Base-by-base conservation (phyloP, 2,329 filamentous ascomycete genomes). In the Simplicillium sp. region DNA sequence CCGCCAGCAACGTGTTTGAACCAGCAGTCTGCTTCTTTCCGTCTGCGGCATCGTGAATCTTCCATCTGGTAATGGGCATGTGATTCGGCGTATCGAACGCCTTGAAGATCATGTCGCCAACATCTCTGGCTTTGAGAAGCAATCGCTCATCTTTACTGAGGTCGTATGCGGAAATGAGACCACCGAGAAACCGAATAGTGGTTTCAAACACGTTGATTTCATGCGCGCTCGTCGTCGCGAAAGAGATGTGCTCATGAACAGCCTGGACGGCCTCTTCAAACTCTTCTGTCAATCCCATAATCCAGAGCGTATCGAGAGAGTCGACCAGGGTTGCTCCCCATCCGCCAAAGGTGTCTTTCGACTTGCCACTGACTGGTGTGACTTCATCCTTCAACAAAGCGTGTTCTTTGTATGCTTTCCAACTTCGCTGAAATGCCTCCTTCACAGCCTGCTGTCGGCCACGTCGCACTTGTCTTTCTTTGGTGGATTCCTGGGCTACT, bases 301-400 rank as follows among this genome's bases (percentile, higher is more conserved):
- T 80, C 65, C 69, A 73, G 3, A 82, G 66, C 0, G 76, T 78
- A 45, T 81, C 77, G 38, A 82, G 62, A 0, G 68, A 60, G 50
- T 82, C 78, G 17, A 82, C 68, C 38, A 81, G 54, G 0, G 76
- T 79, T 3, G 75, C 77, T 1, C 66, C 75, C 67, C 73, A 77
- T 17, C 70, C 68, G 9, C 71, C 70, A 48, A 75, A 75, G 0
- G 59, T 57, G 41, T 71, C 65, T 43, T 64, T 70, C 14, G 53
- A 61, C n/a, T 52, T 51, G 33, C 70, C 71, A 14, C 62, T 62
- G 3, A 76, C 57, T 11, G 73, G 73, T 18, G 56, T 52, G 8
- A 77, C 53, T 54, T 77, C 73, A 45, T 77, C 73, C 13, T 64
- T 57, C 36, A 68, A 53, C 71, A 72, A 77, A 2, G 73, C 73